Base-by-base conservation (phyloP, 2,329 filamentous ascomycete genomes). In the Arthrobotrys musiformis region DNA sequence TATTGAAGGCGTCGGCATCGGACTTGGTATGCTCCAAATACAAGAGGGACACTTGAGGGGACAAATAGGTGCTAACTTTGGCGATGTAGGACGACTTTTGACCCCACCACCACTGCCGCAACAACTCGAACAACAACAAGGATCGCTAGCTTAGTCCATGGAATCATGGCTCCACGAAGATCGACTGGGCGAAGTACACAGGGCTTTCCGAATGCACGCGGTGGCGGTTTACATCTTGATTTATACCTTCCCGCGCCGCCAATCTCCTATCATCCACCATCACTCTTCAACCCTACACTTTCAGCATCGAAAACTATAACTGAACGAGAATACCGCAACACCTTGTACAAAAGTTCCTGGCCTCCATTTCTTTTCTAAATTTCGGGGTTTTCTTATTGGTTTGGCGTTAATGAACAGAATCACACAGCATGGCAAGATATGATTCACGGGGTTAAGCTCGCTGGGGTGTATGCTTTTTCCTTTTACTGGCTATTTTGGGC, bases 1-100 rank as follows among this genome's bases (percentile, higher is more conserved):
- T 80, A 98, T 99, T 79, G 94, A 99, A 85, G 94, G 95, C 81
- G 95, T 98, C 68, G 94, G 73, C n/a, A 77, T 77, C 24, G 73
- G 73, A 24, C 54, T 77, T 22, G 72, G 72, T 76, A 76, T 30
- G 72, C 35, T 35, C 22, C 6, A 7, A 11, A 2, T 2, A 15
- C 42, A 24, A 8, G 24, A 52, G 35, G 1, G 28, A 1, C 2
- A n/a, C 40, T 9, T n/a, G 22, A 13, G 24, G 44, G 56, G 44
- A 13, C 13, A 48, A 30, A 22, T 19, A 26, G 30, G 15, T 26
- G 42, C 62, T 62, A 62, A 62, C 19, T 4, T 26, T 15, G 54
- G 17, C 24, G 17, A 15, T 58, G 7, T 52, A 70, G 73, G 73
- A 61, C 66, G 73, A 28, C 44, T 77, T 17, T 50, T 77, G 58